Evolutionary conservation across 768 basidiomycete genomes (phyloP), one percentile per base, ranked within the genome.

Genomic region (Punctularia strigosozonata): DNA sequence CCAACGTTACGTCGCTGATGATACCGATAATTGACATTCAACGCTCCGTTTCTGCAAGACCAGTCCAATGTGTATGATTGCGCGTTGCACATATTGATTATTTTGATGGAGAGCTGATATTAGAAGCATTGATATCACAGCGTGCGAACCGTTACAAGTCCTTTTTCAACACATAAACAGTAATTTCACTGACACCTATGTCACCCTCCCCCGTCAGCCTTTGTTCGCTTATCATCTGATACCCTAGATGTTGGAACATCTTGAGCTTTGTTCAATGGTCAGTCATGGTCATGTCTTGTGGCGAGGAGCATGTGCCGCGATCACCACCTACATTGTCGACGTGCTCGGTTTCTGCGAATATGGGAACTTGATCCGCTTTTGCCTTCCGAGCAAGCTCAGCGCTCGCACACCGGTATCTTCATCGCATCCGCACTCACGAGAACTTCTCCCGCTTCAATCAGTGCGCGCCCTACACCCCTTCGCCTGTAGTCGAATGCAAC

Each of bases 241-340:
- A 40, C 15, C 39, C 39, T 13, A 28, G 33, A 23, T 40, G 30
- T 18, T 40, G 26, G 28, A 31, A 40, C 31, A 40, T 22, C 6
- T 24, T 8, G 13, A 32, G 31, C 39, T 40, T 3, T 5, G 24
- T 5, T 17, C 26, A 18, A 5, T 5, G 20, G 12, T 25, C 25
- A 12, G 25, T 19, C 25, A 24, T 6, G 18, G 8, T 21, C 5
- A 24, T 5, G 17, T 15, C 4, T 21, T 17, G 4, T 4, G 4
- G 7, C 8, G 19, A 10, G 18, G 10, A 8, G 14, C 20, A 19
- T 6, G 17, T 15, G 7, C 7, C 7, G 22, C 19, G 12, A 22
- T 6, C 20, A 21, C 15, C 5, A 18, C 39, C 23, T 18, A 40
- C 39, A 23, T 40, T 31, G 7, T 24, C 13, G 5, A 31, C 21